Percentiles rank a stretch among this genome's conserved stretches.
These are phyloP conservation scores for Coemansia sp. DNA, from an alignment of 192 early-diverging fungal genomes.

Conservation along the genomic window DNA sequence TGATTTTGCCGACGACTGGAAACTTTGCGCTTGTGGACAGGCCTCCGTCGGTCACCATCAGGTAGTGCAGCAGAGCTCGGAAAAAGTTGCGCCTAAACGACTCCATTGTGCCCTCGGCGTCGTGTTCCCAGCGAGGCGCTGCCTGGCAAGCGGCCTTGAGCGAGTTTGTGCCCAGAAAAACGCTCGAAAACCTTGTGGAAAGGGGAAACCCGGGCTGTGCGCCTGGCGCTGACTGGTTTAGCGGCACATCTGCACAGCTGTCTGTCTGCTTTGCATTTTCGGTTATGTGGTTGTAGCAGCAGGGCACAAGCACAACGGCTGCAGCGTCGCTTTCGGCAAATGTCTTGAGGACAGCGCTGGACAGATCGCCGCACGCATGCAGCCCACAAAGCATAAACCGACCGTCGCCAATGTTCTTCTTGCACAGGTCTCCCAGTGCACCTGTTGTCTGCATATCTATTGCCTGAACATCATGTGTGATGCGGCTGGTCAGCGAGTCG, in stretches of 20 bases:
- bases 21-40: constrained; percentile 38
- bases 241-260: background rate
- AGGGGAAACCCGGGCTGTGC: constrained; percentile 30
- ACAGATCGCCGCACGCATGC: constrained; percentile 84
- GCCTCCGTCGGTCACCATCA: constrained; percentile 61
- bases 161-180: constrained; percentile 59
- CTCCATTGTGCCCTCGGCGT: constrained; percentile 57
- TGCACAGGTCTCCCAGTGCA: constrained; percentile 15
- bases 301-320: constrained; percentile 69
- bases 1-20: constrained; percentile 63
- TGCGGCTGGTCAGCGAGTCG: constrained; percentile 8
- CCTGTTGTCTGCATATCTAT: constrained; percentile 23
- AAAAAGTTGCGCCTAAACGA: constrained; percentile 70
- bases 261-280: constrained; percentile 31
- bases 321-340: constrained; percentile 61
- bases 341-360: constrained; percentile 66
- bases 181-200: constrained; percentile 13
- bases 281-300: constrained; percentile 84
- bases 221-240: background rate
- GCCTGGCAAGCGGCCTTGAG: constrained; percentile 81
- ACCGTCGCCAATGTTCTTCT: background rate
- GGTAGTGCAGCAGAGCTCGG: constrained; percentile 71
- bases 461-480: constrained; percentile 23
- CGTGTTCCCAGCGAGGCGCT: constrained; percentile 68
- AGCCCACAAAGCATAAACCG: constrained; percentile 77